Conservation (phyloP, 306 rosid genomes). For the Malus fusca region DNA sequence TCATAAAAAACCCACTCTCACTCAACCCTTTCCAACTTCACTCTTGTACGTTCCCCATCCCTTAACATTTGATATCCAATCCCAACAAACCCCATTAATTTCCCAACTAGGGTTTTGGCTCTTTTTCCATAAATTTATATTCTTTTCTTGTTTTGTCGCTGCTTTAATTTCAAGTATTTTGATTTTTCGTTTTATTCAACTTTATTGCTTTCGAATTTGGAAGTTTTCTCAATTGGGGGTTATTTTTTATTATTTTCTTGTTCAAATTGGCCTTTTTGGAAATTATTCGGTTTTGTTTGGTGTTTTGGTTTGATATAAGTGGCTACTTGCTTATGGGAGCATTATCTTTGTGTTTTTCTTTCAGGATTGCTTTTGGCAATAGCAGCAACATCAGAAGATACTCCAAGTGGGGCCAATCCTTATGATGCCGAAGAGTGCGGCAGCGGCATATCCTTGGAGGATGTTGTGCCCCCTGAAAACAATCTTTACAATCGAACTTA, state of each 20-base stretch:
- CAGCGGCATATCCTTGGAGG: constrained; percentile 11
- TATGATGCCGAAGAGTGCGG: constrained; percentile 17
- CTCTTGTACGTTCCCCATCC: constrained; percentile 26
- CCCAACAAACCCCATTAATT: neutral
- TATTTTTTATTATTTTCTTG: neutral
- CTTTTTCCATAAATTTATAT: neutral
- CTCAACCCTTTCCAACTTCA: neutral
- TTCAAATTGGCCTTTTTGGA: neutral
- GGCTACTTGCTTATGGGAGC: neutral
- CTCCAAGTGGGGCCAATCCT: constrained; percentile 13
- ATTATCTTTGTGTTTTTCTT: neutral
- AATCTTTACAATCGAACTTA: neutral
- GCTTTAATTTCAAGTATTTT: neutral
- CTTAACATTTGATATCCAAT: neutral
- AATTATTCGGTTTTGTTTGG: neutral
- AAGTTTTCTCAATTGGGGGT: neutral
- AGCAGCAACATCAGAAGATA: constrained; percentile 27
- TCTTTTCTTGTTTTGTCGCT: neutral
- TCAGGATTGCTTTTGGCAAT: constrained; percentile 15
- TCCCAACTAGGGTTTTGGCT: neutral
- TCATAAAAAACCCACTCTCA: neutral
- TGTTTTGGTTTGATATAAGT: neutral
- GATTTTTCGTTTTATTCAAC: neutral
- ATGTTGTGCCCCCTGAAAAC: constrained; percentile 14
- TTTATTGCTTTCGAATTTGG: neutral